phyloP scores from a whole-genome alignment of 179 eudicot species.

The Vitellaria paradoxa region DNA sequence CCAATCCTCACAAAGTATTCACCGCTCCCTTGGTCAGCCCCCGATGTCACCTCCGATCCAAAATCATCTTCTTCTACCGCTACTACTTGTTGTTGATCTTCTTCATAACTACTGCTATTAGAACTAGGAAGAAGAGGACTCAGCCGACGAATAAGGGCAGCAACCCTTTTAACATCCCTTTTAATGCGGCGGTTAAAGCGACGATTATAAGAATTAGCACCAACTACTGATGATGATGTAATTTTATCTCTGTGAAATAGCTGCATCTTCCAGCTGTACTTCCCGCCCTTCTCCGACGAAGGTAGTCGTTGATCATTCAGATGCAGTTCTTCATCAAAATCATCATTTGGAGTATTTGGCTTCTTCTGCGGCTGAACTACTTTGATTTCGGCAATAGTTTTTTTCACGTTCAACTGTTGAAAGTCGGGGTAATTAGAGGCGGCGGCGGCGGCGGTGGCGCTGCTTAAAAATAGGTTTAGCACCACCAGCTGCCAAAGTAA shows the following conservation, averaged over 20 bases:
- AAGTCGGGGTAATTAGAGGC: conserved; percentile 34
- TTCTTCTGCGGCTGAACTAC: not conserved
- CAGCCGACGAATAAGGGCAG: conserved; percentile 29
- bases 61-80: conserved; percentile 36
- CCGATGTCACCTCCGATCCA: conserved; percentile 75
- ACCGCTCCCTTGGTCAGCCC: conserved; percentile 90
- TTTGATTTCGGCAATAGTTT: conserved; percentile 24
- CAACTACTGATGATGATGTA: not conserved
- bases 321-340: not conserved
- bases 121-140: not conserved
- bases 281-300: not conserved
- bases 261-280: conserved; percentile 31
- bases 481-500: not conserved
- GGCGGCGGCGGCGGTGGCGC: conserved; percentile 21
- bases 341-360: not conserved
- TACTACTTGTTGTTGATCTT: not conserved
- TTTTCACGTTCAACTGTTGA: conserved; percentile 50
- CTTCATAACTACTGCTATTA: no score
- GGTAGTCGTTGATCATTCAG: not conserved
- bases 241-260: conserved; percentile 61
- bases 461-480: not conserved
- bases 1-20: conserved; percentile 82
- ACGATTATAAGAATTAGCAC: conserved; percentile 23
- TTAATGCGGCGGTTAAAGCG: conserved; percentile 48
- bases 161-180: conserved; percentile 53